Evolutionary conservation across 257 asterid genomes (phyloP), one percentile per base, ranked within the genome.

Genomic region (Ligustrum vulgare): DNA sequence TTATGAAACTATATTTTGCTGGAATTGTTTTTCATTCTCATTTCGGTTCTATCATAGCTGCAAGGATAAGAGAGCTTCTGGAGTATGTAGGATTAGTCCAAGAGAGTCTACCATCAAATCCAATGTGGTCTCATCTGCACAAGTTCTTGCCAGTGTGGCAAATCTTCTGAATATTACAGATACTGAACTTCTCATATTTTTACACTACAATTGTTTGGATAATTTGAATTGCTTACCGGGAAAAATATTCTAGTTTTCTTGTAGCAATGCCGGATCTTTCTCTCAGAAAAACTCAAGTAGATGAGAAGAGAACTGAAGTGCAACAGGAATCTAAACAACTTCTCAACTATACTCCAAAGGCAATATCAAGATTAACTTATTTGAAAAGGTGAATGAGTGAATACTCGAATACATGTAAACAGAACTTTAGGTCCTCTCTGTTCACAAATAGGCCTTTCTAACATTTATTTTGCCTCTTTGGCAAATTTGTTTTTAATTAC

Each of bases 201-300:
- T 9, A 23, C 7, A 12, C 7, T 72, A 8, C 22, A 67, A 36
- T 75, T 54, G 23, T 58, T 51, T 39, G 5, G 15, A 36, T 47
- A 36, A 31, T 63, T 23, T 49, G 41, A 10, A 11, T 39, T 16
- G 16, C 90, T 92, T 71, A 87, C 32, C 22, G 25, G 4, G 72
- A 74, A 34, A 64, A 36, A 81, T 74, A 77, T 70, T 79, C 84
- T 82, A 93, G 98, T 77, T 91, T 89, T 82, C 92, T 92, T 82
- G 96, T 95, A 81, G 98, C 98, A 80, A 89, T 90, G 89, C 94
- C 96, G 2, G 98, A 95, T 86, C 86, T 91, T n/a, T 95, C 96
- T 68, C 85, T 92, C 70, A 87, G 97, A 81, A 95, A 90, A 87
- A 95, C 97, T 64, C 85, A 91, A 18, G 98, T 95, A 0, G 99